Percentiles rank a stretch among this genome's conserved stretches.
phyloP scores from a whole-genome alignment of 1,284 basidiomycete genomes.

The Trametes sp. region DNA sequence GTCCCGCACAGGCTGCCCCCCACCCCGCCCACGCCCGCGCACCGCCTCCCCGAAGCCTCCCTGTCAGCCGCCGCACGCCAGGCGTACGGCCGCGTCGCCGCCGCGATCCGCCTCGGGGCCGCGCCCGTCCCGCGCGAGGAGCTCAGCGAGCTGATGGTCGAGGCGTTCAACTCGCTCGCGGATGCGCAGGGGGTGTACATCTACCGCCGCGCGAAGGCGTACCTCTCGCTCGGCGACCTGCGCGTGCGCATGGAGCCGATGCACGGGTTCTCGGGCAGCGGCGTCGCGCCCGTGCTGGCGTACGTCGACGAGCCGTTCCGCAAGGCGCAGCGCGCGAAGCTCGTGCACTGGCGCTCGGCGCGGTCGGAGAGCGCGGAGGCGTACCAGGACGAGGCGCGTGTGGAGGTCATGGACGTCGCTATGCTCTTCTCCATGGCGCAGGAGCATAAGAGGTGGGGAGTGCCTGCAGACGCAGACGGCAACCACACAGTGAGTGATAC shows the following conservation, averaged over 20 bases:
- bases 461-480: constrained; percentile 2
- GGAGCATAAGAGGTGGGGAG: constrained; percentile 16
- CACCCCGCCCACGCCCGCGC: neutral
- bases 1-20: constrained; percentile 10
- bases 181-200: constrained; percentile 3
- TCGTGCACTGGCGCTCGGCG: constrained; percentile 1
- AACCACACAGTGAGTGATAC: neutral
- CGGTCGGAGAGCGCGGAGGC: neutral
- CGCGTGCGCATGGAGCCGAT: constrained; percentile 16
- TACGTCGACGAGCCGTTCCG: constrained; percentile 17
- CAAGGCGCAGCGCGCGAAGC: constrained; percentile 5
- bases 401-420: constrained; percentile 13
- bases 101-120: neutral
- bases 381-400: neutral
- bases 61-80: constrained; percentile 11
- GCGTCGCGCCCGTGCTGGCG: constrained; percentile 14
- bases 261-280: constrained; percentile 18
- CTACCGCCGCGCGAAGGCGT: constrained; percentile 17
- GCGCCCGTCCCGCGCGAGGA: constrained; percentile 7
- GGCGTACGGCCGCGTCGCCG: constrained; percentile 1
- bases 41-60: neutral
- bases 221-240: constrained; percentile 15
- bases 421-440: constrained; percentile 11
- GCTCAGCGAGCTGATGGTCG: constrained; percentile 7
- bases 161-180: constrained; percentile 11